Base-by-base conservation (phyloP, 805 yeast species). In the Kuraishia molischiana region DNA sequence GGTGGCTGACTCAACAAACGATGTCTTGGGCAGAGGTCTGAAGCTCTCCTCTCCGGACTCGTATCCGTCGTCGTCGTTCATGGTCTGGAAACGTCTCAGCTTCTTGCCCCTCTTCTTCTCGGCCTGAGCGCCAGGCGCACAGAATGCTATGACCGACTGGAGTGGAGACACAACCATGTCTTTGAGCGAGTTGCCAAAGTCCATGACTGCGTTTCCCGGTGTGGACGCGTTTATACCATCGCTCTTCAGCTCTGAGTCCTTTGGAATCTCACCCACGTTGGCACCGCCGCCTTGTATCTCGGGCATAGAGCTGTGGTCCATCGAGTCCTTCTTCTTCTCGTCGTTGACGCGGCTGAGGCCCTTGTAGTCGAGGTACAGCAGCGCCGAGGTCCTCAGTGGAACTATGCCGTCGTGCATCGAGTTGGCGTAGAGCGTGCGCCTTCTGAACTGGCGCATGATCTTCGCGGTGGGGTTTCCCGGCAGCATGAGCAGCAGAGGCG, bases 331-430 rank as follows among this genome's bases (percentile, higher is more conserved):
- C 36, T 35, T 38, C 15, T 41, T 44, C 3, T 65, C 64, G 34
- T 55, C 54, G 5, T 62, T 57, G 1, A 79, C 80, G 35, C 68
- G 66, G 3, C 71, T 62, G 14, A 82, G 61, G 3, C 86, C 94
- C 41, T 72, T 71, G 83, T 95, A 87, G 55, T 92, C 97, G 11
- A 92, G 57, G 50, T 81, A 90, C 20, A 90, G 58, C 38, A 90
- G 61, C 0, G 97, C 86, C 0, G 95, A 78, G 0, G 98, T 92
- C 37, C 97, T 64, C 47, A 92, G 62, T 0, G 98, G 97, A 2
- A 92, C 98, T 38, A 92, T 87, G 2, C 98, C 98, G 60, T 92
- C 98, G 56, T 92, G 80, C 15, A 85, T 67, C 0, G 84, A 79
- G 58, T 92, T 92, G 0, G 97, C 96, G 56, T 92, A 92, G 0